Base-by-base conservation (phyloP, 2,329 filamentous ascomycete genomes). In the Lasiodiplodia citricola region DNA sequence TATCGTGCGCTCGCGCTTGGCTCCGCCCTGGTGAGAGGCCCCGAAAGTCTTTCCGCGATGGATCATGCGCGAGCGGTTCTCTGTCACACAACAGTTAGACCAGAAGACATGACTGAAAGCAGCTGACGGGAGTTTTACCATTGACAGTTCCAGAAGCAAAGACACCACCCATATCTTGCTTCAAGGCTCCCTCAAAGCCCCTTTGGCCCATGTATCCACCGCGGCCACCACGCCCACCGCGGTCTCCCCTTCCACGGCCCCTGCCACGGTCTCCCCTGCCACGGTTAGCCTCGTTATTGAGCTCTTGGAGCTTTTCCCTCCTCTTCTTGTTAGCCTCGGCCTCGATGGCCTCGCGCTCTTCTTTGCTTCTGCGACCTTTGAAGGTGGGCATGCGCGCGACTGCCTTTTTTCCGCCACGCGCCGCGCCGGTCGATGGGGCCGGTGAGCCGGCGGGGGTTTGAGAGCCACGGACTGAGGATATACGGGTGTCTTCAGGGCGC, bases 351-450 rank as follows among this genome's bases (percentile, higher is more conserved):
- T 80, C 81, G 68, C 82, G 77, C 56, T 81, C 80, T 52, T 80
- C 79, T 70, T 83, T 82, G 70, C 80, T 84, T 66, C 83, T 74
- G 65, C 83, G 77, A 14, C 80, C 81, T 18, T 77, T 80, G 68
- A 82, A 83, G 47, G 79, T 80, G 4, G 83, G 83, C 63, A 78
- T 76, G 8, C 74, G 70, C 37, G 71, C 67, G 18, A 55, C 31
- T n/a, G 73, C 71, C 62, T 75, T 75, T 67, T 77, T 80, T 6
- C 62, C 70, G 31, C 77, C 75, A 66, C 73, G 70, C 5, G 70
- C 72, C 21, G 75, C 74, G 23, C 76, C 75, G 3, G 74, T 75
- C 1, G 77, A 78, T 10, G 75, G 68, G n/a, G 74, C 72, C 23
- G 75, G 73, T 55, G 73, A 70, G 3, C 23, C 56, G 2, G 65